Base-by-base conservation (phyloP, 2,329 filamentous ascomycete genomes). In the Tolypocladium cylindrosporum region DNA sequence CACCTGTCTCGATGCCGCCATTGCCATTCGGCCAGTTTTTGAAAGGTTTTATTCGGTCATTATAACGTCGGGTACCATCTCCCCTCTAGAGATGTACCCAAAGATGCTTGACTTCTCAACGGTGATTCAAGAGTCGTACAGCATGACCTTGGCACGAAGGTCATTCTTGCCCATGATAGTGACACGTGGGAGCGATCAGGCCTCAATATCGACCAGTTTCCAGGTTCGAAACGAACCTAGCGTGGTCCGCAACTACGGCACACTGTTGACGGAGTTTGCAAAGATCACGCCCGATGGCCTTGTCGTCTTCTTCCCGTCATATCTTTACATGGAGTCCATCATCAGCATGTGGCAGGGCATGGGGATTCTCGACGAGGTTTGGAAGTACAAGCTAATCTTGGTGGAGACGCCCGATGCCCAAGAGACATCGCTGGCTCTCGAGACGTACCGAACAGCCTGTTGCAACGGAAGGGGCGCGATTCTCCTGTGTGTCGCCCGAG, bases 271-370 rank as follows among this genome's bases (percentile, higher is more conserved):
- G 9, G 94, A 99, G 70, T 97, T 99, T 70, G 90, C 91, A 57
- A 95, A 93, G 71, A 87, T 97, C 63, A 99, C 94, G 0, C 95
- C 94, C 0, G 94, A 99, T 67, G 94, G 94, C 39, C 87, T 99
- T 72, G 94, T 99, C n/a, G 94, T 99, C 43, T 99, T 99, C 79
- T 99, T 99, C 71, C 95, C 94, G 0, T 96, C 91, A 0, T 99
- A 99, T 67, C 82, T 99, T 1, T 99, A 99, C 76, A 97, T 99
- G 94, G 94, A 99, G 71, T 94, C 89, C 56, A 97, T 97, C 70
- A 97, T 99, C 71, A 93, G 89, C 71, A 96, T 96, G 86, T 99
- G 94, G 94, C 94, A 99, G 72, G 91, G 91, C 57, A 97, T 97
- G 92, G 91, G 91, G 34, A 96, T 97, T 62, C 79, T 99, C 41